Evolutionary conservation across 345 rosid species (phyloP).

Genomic region (Citrus maxima): DNA sequence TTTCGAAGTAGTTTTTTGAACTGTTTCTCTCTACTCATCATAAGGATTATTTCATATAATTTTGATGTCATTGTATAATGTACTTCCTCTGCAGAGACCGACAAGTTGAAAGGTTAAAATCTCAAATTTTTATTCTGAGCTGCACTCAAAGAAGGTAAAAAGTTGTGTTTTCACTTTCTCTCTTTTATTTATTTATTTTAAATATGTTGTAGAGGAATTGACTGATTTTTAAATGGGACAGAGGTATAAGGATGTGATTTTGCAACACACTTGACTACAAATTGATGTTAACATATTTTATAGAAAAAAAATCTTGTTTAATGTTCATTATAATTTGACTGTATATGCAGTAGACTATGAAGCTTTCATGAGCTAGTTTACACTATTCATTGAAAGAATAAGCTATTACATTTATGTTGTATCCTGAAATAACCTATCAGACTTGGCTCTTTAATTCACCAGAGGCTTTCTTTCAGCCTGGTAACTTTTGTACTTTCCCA

Average conservation of each 20-base stretch:
- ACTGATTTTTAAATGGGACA: not conserved
- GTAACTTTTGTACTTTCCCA: not conserved
- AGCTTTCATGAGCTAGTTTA: not conserved
- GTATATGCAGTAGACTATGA: not conserved
- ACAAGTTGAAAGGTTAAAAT: slow-evolving; percentile 74
- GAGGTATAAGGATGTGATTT: not conserved
- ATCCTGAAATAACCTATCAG: not conserved
- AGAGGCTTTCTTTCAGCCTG: not conserved
- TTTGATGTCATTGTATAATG: slow-evolving; percentile 14
- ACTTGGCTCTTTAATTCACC: not conserved
- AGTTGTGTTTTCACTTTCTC: not conserved
- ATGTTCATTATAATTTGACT: not conserved
- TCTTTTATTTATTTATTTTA: not conserved
- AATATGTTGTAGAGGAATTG: not conserved
- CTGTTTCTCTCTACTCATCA: not conserved
- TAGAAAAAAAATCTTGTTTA: not conserved
- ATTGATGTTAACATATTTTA: not conserved
- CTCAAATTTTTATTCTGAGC: slow-evolving; percentile 64
- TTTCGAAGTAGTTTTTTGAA: slow-evolving; percentile 5
- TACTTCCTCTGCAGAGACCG: slow-evolving; percentile 53
- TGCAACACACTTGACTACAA: not conserved
- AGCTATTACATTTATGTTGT: not conserved
- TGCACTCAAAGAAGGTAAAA: slow-evolving; percentile 87
- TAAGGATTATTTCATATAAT: not conserved
- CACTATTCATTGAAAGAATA: not conserved